phyloP scores from a whole-genome alignment of 768 basidiomycete genomes.

The Chlorophyllum brunneum region DNA sequence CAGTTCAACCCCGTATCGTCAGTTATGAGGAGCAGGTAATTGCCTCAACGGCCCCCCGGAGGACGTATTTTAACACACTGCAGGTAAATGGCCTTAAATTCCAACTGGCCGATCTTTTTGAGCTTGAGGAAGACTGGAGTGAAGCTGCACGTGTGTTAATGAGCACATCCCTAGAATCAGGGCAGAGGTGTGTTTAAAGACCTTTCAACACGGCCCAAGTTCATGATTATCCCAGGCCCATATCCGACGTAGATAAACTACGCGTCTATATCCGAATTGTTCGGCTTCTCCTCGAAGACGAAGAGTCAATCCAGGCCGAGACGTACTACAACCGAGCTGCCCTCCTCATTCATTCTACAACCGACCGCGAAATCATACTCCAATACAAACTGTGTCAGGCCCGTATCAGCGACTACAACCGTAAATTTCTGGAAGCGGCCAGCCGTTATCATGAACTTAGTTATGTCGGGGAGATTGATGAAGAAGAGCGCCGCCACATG shows the following conservation, averaged over 20 bases:
- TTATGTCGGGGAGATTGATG: constrained; percentile 87
- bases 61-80: constrained; percentile 6
- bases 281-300: constrained; percentile 90
- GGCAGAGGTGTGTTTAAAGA: constrained; percentile 59
- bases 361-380: constrained; percentile 75
- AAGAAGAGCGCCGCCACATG: constrained; percentile 87
- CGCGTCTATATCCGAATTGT: constrained; percentile 92
- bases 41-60: constrained; percentile 18
- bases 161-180: constrained; percentile 88
- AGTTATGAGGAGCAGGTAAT: constrained; percentile 93
- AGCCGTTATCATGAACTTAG: constrained; percentile 93
- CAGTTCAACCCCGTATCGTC: constrained; percentile 74
- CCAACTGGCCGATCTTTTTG: constrained; percentile 87
- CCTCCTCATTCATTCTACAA: constrained; percentile 76
- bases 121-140: constrained; percentile 90
- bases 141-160: constrained; percentile 90
- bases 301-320: constrained; percentile 97
- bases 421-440: constrained; percentile 94
- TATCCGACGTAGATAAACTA: constrained; percentile 83
- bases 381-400: constrained; percentile 93
- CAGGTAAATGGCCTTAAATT: constrained; percentile 83
- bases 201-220: background rate
- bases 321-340: constrained; percentile 97
- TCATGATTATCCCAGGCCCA: constrained; percentile 37
- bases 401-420: constrained; percentile 85